These are phyloP conservation scores for Aspergillus costaricaensis DNA, from an alignment of 2,329 filamentous ascomycete genomes.

Conservation along the genomic window DNA sequence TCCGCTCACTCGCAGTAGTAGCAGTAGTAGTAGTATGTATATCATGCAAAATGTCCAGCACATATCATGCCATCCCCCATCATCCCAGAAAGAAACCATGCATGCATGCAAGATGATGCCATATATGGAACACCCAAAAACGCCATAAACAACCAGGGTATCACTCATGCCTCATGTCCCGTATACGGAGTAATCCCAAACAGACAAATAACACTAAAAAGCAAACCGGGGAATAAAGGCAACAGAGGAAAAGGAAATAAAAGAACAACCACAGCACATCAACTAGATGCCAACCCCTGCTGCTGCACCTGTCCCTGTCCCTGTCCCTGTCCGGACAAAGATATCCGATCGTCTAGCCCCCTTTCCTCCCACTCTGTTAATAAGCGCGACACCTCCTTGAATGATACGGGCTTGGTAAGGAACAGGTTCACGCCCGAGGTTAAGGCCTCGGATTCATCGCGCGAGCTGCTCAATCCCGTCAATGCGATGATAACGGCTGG, in stretches of 20 bases:
- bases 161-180: constrained; percentile 19
- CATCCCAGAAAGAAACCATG: too few relatives aligned
- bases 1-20: too few relatives aligned
- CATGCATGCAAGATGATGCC: background rate
- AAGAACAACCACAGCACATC: too few relatives aligned
- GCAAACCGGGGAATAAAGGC: background rate
- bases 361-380: constrained; percentile 37
- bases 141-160: constrained; percentile 15
- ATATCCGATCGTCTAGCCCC: background rate
- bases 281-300: too few relatives aligned
- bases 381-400: constrained; percentile 46
- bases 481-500: constrained; percentile 48
- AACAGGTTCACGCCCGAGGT: constrained; percentile 49
- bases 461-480: constrained; percentile 48
- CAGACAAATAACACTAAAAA: too few relatives aligned
- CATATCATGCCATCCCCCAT: too few relatives aligned
- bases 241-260: background rate
- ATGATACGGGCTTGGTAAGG: constrained; percentile 51
- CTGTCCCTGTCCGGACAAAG: background rate
- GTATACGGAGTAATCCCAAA: constrained; percentile 16
- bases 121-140: background rate
- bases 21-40: too few relatives aligned
- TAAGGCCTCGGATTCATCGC: constrained; percentile 47
- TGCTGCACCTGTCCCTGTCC: too few relatives aligned
- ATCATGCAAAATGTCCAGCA: too few relatives aligned